Evolutionary conservation across 345 rosid species (phyloP), one percentile per base, ranked within the genome.

Genomic region (Tarenaya hassleriana): DNA sequence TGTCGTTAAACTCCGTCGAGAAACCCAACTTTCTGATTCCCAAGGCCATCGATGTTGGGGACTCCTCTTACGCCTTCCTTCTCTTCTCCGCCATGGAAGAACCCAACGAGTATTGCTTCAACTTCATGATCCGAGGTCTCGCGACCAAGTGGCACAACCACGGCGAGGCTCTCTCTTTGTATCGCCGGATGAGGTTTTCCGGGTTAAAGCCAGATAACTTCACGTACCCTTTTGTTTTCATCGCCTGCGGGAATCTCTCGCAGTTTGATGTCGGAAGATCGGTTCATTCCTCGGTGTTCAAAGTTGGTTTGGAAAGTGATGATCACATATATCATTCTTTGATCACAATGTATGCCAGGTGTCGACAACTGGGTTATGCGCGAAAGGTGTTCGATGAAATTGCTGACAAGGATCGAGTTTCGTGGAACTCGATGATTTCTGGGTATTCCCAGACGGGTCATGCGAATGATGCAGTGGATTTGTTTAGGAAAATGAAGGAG

Each of bases 381-480:
- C 80, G 86, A 32, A 81, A 75, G 61, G 78, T 83, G 75, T 90
- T 90, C 29, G 86, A 83, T 49, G 88, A 75, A 80, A 83, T 83
- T 68, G 41, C 32, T 42, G 72, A 65, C 3, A 76, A 66, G 50
- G 88, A 76, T 70, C 50, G 69, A 61, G 94, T 90, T 46, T 81
- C 95, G 0, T 90, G 95, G 97, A 83, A 84, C 68, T 86, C 96
- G 4, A 84, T 90, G 94, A 84, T 90, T 49, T 80, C 96, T 0
- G 95, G 88, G 66, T 86, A 84, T 62, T 70, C 86, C 18, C 70
- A 73, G 53, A 74, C 69, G 79, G 95, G 97, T 7, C 53, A 62
- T 40, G 73, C 83, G 0, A 66, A 27, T 17, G 79, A 90, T 8
- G 88, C 94, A 0, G 70, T 86, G 61, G 73, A 53, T 53, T 61